Base-by-base conservation (phyloP, 495 filamentous ascomycete genomes). In the Copromyces sp. region DNA sequence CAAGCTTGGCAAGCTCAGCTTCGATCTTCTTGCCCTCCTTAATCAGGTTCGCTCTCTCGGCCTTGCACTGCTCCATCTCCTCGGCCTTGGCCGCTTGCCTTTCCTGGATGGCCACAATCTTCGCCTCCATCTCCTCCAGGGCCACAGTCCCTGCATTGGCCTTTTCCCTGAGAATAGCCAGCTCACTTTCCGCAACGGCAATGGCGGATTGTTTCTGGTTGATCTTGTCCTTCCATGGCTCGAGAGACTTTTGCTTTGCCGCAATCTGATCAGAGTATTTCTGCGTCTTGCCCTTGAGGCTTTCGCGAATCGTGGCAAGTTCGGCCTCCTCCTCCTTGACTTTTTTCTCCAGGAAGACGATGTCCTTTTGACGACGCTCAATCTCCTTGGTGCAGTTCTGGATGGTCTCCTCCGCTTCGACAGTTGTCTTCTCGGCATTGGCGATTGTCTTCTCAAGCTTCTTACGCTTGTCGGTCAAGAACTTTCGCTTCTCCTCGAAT, bases 401-500 rank as follows among this genome's bases (percentile, higher is more conserved):
- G 35, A 93, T 91, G 47, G 92, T 86, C 72, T 92, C 90, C 39
- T 89, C 86, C 20, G 93, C 90, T 77, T 97, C 94, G 0, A 89
- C 88, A 16, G 90, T 87, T 4, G 91, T 89, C 32, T 77, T 83
- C 71, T 87, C 86, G 17, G 85, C 81, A 71, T 89, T 89, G 71
- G 91, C 85, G 77, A 95, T 91, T 0, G 92, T 84, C 81, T 98
- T 98, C 76, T 99, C 94, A 12, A 97, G 86, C 83, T 98, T 98
- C 85, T 96, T 97, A 75, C 93, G 89, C 83, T 98, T 99, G 72
- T 89, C 90, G 3, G 85, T 82, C 72, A 99, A 81, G 81, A 97
- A 97, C 78, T 99, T 99, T 77, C 91, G 90, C 85, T 98, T 98
- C 81, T 98, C 95, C 71, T 98, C 95, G 76, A 96, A 94, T 77